Evolutionary conservation across 371 early-diverging fungal species (phyloP).

Genomic region (Syncephalastrum sp.): DNA sequence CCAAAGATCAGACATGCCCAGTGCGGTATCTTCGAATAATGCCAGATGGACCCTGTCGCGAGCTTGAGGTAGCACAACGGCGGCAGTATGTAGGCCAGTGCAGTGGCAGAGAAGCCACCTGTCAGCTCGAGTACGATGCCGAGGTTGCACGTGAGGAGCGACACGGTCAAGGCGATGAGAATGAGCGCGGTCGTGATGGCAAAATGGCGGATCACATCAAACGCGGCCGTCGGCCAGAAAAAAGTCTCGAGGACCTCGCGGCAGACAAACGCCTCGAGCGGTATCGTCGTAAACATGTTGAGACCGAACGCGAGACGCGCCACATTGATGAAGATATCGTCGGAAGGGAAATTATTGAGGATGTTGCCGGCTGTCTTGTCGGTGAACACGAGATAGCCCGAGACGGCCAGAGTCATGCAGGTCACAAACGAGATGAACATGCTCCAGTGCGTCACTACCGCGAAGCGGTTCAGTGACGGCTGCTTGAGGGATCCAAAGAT

Average conservation of each 20-base stretch:
- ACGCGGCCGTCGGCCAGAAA: slow-evolving; percentile 52
- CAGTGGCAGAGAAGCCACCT: slow-evolving; percentile 77
- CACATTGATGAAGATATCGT: slow-evolving; percentile 71
- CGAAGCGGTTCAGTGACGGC: slow-evolving; percentile 73
- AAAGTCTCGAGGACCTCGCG: slow-evolving; percentile 71
- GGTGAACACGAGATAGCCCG: slow-evolving; percentile 69
- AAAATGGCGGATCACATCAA: slow-evolving; percentile 55
- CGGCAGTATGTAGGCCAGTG: slow-evolving; percentile 78
- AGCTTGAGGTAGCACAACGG: slow-evolving; percentile 68
- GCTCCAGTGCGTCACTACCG: slow-evolving; percentile 69
- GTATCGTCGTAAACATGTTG: slow-evolving; percentile 83
- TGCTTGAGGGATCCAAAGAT: slow-evolving; percentile 76
- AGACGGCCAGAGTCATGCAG: slow-evolving; percentile 64
- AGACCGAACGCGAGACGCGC: slow-evolving; percentile 79
- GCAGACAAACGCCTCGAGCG: slow-evolving; percentile 76
- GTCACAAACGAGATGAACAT: slow-evolving; percentile 65
- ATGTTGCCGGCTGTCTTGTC: slow-evolving; percentile 80
- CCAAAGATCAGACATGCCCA: slow-evolving; percentile 68
- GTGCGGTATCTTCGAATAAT: slow-evolving; percentile 57
- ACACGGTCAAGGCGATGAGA: slow-evolving; percentile 52
- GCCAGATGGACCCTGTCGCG: slow-evolving; percentile 51
- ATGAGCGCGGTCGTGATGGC: slow-evolving; percentile 64
- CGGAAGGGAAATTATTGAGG: slow-evolving; percentile 75
- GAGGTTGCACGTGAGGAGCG: slow-evolving; percentile 67
- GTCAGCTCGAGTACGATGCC: slow-evolving; percentile 78